Base-by-base conservation (phyloP, 176 grass and related monocot species). In the Paspalum notatum region DNA sequence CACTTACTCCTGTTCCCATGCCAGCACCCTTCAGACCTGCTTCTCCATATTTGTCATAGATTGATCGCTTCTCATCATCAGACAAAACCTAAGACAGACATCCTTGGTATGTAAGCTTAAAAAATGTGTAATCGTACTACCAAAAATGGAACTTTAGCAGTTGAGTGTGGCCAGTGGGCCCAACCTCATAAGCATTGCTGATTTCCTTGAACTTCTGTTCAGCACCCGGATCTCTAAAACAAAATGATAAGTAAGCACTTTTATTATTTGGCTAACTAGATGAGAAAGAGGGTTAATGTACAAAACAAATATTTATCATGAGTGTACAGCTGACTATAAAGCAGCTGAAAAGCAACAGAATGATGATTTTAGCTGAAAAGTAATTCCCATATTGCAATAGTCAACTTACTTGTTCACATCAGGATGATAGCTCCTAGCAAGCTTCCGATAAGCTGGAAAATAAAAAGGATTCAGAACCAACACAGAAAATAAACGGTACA, bases 31-130 rank as follows among this genome's bases (percentile, higher is more conserved):
- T 99, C 21, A 95, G 77, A 65, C 96, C 96, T 70, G 96, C 96
- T 95, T 99, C 96, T 80, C 96, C 96, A 59, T 99, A 95, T 82
- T 82, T 94, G 77, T 99, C 96, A 91, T 99, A 99, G 68, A 99
- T 87, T 37, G 90, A 71, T 76, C 90, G 82, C 84, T 99, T 99
- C 71, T 99, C 96, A 77, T 93, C 96, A 89, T 99, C 96, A 45
- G 92, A 99, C 51, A 99, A 84, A 74, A 91, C 92, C 92, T 94
- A 83, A 20, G 83, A 62, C 12, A 85, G 16, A 53, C 57, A 69
- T 47, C 60, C 15, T 62, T 25, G 39, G 50, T 42, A 61, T 65
- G 37, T 73, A 66, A 84, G 54, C 62, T 66, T 26, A 62, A 76
- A 75, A 78, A 72, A 57, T 46, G 18, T 80, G 54, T 9, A 80